A percentile compares a stretch with the other conserved stretches of the same genome.
Evolutionary conservation across 192 early-diverging fungal species (phyloP).

Genomic region (Chytriomyces confervae): DNA sequence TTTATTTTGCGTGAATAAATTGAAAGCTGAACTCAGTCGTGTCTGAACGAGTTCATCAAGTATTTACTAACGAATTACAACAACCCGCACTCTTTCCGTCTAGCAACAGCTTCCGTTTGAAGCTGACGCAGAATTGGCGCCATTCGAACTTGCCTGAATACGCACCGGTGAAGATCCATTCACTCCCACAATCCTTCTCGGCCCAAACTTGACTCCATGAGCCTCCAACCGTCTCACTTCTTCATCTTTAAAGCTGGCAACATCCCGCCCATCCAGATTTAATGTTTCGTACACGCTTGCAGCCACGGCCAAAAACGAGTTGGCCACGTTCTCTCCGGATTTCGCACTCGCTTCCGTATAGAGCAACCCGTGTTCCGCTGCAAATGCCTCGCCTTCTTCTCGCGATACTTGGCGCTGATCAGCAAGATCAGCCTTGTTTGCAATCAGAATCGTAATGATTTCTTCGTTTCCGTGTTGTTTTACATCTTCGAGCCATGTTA

Average conservation of each 20-base stretch:
- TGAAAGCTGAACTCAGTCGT: neutral
- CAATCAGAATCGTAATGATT: slow-evolving; percentile 88
- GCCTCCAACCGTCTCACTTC: slow-evolving; percentile 37
- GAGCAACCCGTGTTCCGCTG: slow-evolving; percentile 80
- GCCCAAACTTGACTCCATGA: slow-evolving; percentile 39
- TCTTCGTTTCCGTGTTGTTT: slow-evolving; percentile 87
- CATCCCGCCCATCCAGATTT: slow-evolving; percentile 27
- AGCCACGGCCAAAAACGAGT: slow-evolving; percentile 41
- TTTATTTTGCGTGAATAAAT: too few species aligned
- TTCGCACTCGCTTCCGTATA: slow-evolving; percentile 94
- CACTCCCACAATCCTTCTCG: slow-evolving; percentile 17
- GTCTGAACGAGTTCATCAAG: neutral
- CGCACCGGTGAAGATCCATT: slow-evolving; percentile 4
- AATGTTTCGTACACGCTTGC: slow-evolving; percentile 28
- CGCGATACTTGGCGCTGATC: slow-evolving; percentile 76
- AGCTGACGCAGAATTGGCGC: neutral
- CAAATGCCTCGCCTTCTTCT: slow-evolving; percentile 90
- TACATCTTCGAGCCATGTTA: slow-evolving; percentile 85
- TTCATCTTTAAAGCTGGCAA: slow-evolving; percentile 29
- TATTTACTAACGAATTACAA: neutral
- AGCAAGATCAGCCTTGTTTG: slow-evolving; percentile 92
- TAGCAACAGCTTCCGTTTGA: neutral
- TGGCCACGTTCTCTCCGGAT: slow-evolving; percentile 83
- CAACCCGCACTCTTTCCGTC: neutral
- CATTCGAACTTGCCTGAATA: neutral